Percentiles rank a stretch among this genome's conserved stretches.
Evolutionary conservation across 305 asterid species (phyloP).

Genomic region (Rubia tinctorum): DNA sequence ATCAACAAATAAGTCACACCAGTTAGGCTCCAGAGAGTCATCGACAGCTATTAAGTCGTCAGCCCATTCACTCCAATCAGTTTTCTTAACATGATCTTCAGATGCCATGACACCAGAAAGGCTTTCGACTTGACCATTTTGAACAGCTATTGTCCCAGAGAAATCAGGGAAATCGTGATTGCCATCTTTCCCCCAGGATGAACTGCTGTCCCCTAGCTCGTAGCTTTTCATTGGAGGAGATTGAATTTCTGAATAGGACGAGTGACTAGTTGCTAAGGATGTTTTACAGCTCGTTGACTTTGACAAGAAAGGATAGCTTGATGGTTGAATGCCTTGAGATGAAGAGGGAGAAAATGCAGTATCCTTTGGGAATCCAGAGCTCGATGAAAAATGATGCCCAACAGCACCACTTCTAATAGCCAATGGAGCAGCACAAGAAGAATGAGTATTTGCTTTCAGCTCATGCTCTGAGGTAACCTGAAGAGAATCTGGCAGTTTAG

Average conservation of each 20-base stretch:
- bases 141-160: constrained; percentile 30
- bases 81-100: constrained; percentile 35
- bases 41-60: constrained; percentile 55
- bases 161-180: constrained; percentile 42
- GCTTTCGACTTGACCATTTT: constrained; percentile 42
- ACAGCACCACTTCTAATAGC: constrained; percentile 24
- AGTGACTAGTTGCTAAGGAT: constrained; percentile 26
- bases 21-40: constrained; percentile 53
- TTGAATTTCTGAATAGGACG: constrained; percentile 32
- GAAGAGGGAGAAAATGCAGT: constrained; percentile 29
- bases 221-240: constrained; percentile 31
- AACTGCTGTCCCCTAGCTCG: constrained; percentile 24
- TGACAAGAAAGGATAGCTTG: constrained; percentile 31
- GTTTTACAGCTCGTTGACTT: constrained; percentile 27
- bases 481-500: constrained; percentile 35
- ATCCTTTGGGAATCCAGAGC: constrained; percentile 30
- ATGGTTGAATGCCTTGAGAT: constrained; percentile 27
- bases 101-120: constrained; percentile 31
- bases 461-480: constrained; percentile 27
- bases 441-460: constrained; percentile 14
- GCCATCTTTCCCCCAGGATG: constrained; percentile 42
- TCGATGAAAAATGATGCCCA: constrained; percentile 44
- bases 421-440: constrained; percentile 22
- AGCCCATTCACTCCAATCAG: constrained; percentile 68
- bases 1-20: constrained; percentile 67